Evolutionary conservation across 1,284 basidiomycete genomes (phyloP), one percentile per base, ranked within the genome.

Genomic region (Trichosporon asahii): DNA sequence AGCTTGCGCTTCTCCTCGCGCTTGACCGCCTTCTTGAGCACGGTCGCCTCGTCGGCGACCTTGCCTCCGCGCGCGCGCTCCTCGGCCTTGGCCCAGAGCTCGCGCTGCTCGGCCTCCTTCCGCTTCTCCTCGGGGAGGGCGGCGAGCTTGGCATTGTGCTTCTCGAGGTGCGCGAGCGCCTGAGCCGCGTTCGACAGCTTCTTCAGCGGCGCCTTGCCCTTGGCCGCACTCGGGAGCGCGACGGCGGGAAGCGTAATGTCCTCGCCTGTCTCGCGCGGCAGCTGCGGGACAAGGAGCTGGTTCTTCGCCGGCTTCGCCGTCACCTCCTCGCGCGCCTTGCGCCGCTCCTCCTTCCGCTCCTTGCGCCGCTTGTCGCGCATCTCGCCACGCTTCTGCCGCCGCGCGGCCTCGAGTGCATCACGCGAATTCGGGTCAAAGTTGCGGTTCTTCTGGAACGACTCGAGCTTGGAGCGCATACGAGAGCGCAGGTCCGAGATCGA

Each of bases 11-110:
- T 95, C 83, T 95, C 94, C 76, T 91, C 90, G 80, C 91, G 86
- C 86, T 95, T 96, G 11, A 88, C 89, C 27, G 93, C 93, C 85
- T 95, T 96, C 86, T 94, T 95, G 76, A 98, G 82, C 64, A 90
- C 85, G 3, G 76, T 82, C 79, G 93, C 91, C 75, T 94, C 91
- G 77, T 97, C 94, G 66, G 88, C 88, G 33, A 97, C 89, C 83
- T 96, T 97, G 57, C 90, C 89, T 4, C 94, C 95, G 63, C 91
- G 90, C 71, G 95, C 86, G 64, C 92, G 86, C 53, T 92, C 89
- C 77, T 90, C 89, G 0, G 94, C 93, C 83, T 94, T 95, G 67
- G 89, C 88, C 92, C 94, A 96, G 75, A 89, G 88, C 70, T 94
- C 90, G 70, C 87, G 86, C 79, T 94, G 93, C 79, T 91, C 89